Percentiles rank a stretch among this genome's conserved stretches.
These are phyloP conservation scores for Bimuria novae-zelandiae DNA, from an alignment of 2,329 filamentous ascomycete genomes.

Conservation along the genomic window DNA sequence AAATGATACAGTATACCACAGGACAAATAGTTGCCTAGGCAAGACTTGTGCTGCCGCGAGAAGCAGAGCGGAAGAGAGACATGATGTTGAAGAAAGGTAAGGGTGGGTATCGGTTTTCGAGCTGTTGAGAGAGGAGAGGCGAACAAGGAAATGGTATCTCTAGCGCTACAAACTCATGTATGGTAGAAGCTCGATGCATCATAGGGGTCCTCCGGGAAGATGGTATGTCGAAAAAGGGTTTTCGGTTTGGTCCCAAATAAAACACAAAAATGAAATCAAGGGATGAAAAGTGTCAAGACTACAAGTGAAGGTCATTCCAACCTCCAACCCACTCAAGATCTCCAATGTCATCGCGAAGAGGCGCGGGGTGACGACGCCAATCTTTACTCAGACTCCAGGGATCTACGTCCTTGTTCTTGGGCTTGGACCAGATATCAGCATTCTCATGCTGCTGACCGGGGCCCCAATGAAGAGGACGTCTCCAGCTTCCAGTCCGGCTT, in stretches of 20 bases:
- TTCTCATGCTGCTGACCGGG: constrained; percentile 43
- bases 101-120: constrained; percentile 13
- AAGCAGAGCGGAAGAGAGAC: constrained; percentile 15
- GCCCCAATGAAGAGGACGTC: constrained; percentile 43
- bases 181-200: constrained; percentile 11
- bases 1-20: constrained; percentile 9
- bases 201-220: constrained; percentile 5
- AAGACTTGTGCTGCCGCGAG: neutral
- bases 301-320: constrained; percentile 74
- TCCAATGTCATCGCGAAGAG: constrained; percentile 65
- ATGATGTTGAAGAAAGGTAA: constrained; percentile 30
- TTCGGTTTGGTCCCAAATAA: constrained; percentile 26
- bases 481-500: constrained; percentile 46
- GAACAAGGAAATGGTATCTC: constrained; percentile 47
- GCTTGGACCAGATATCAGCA: constrained; percentile 41
- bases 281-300: constrained; percentile 52
- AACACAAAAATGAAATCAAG: constrained; percentile 30
- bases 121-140: constrained; percentile 27
- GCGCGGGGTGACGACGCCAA: constrained; percentile 52
- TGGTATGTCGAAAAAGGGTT: constrained; percentile 22
- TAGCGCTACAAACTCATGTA: constrained; percentile 42
- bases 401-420: constrained; percentile 37
- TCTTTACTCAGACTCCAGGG: constrained; percentile 54
- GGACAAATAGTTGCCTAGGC: neutral
- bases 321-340: constrained; percentile 95